A percentile compares a stretch with the other conserved stretches of the same genome.
Conservation (phyloP, 768 basidiomycete species). For the Serendipita sp. region DNA sequence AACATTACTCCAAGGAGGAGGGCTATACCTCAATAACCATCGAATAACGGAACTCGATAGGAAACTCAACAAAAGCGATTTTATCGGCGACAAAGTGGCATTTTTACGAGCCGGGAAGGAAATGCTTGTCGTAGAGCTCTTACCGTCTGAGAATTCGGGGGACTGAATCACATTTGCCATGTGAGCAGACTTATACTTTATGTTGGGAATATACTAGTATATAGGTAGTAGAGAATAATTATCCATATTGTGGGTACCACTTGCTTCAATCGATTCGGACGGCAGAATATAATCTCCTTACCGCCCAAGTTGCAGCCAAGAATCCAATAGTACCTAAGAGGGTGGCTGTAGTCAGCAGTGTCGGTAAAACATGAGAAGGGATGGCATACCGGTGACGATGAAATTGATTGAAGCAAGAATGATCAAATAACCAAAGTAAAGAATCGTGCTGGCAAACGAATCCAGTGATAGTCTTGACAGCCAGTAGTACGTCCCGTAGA, state of each 20-base stretch:
- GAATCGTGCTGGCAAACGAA: slow-evolving; percentile 59
- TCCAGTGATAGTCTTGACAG: slow-evolving; percentile 69
- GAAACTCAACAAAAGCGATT: slow-evolving; percentile 26
- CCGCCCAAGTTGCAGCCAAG: slow-evolving; percentile 81
- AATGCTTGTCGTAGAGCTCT: slow-evolving; percentile 28
- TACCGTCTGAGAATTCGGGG: no score
- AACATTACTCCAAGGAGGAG: slow-evolving; percentile 43
- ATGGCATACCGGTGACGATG: slow-evolving; percentile 60
- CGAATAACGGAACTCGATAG: slow-evolving; percentile 33
- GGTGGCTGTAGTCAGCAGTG: slow-evolving; percentile 1
- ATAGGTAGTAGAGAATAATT: background rate
- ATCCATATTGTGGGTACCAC: background rate
- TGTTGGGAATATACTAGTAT: background rate
- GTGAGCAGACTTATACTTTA: no score
- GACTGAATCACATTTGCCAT: no score
- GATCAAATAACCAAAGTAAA: slow-evolving; percentile 84
- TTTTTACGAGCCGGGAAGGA: slow-evolving; percentile 64
- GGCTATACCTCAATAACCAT: slow-evolving; percentile 55
- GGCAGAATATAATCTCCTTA: slow-evolving; percentile 63
- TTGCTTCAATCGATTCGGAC: slow-evolving; percentile 52
- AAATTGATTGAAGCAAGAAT: slow-evolving; percentile 73
- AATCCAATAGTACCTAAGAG: slow-evolving; percentile 71
- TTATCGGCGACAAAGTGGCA: slow-evolving; percentile 45
- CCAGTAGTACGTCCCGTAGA: slow-evolving; percentile 84
- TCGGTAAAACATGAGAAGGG: background rate